Evolutionary conservation across 805 yeast species (phyloP).

Genomic region (Torulaspora indica): DNA sequence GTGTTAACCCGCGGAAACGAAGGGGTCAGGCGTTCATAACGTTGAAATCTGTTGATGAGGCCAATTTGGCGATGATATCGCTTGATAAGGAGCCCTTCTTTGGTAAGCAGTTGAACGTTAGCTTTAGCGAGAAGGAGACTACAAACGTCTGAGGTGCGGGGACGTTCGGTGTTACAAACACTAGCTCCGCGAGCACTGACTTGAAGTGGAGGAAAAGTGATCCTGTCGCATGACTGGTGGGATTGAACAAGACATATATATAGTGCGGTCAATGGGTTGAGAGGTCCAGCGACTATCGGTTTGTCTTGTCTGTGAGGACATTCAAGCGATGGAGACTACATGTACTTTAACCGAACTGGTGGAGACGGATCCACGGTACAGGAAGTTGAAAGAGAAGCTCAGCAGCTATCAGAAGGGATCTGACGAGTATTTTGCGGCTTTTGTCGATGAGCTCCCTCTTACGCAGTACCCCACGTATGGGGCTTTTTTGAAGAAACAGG

Average conservation of each 20-base stretch:
- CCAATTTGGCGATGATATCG: slow-evolving; percentile 47
- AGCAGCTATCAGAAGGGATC: slow-evolving; percentile 22
- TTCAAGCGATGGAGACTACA: slow-evolving; percentile 4
- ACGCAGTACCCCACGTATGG: slow-evolving; percentile 26
- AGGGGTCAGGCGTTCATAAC: slow-evolving; percentile 68
- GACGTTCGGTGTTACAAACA: not conserved
- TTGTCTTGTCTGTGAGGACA: not conserved
- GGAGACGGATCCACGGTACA: slow-evolving; percentile 22
- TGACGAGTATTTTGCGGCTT: slow-evolving; percentile 26
- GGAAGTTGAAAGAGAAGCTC: slow-evolving; percentile 17
- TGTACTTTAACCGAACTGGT: slow-evolving; percentile 29
- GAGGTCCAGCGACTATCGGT: not conserved
- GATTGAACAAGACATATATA: not conserved
- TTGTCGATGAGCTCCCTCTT: slow-evolving; percentile 24
- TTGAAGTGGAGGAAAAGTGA: not conserved
- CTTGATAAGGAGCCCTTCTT: slow-evolving; percentile 48
- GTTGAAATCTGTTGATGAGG: slow-evolving; percentile 45
- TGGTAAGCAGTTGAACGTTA: slow-evolving; percentile 46
- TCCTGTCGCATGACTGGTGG: not conserved
- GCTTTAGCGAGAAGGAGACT: slow-evolving; percentile 37
- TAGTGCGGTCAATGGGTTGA: not conserved
- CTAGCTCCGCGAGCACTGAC: slow-evolving; percentile 2
- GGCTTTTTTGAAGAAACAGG: slow-evolving; percentile 32
- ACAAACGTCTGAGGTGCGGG: slow-evolving; percentile 7
- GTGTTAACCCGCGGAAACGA: slow-evolving; percentile 41